phyloP scores from a whole-genome alignment of 176 grass and related monocot species.

The Puccinellia tenuiflora region DNA sequence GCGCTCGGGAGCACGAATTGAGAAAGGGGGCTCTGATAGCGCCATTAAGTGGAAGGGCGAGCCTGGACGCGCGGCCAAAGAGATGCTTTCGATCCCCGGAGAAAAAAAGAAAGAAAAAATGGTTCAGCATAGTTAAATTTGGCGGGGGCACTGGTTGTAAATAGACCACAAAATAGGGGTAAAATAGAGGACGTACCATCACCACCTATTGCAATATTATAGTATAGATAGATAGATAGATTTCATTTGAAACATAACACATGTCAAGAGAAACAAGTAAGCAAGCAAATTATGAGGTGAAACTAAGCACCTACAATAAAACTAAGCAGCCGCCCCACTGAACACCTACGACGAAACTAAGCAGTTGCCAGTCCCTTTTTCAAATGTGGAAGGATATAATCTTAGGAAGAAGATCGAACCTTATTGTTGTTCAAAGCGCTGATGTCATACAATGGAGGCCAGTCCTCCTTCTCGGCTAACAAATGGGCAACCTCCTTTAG shows the following conservation, averaged over 20 bases:
- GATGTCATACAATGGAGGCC: slow-evolving; percentile 71
- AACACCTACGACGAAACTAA: not conserved
- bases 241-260: not conserved
- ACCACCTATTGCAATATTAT: too few relatives aligned
- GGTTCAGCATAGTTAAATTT: too few relatives aligned
- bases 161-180: too few relatives aligned
- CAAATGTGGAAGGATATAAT: not conserved
- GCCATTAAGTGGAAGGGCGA: too few relatives aligned
- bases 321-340: not conserved
- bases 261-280: not conserved
- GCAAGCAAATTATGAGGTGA: not conserved
- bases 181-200: too few relatives aligned
- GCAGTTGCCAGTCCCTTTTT: not conserved
- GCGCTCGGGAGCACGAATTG: too few relatives aligned
- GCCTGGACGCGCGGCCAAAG: too few relatives aligned
- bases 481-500: slow-evolving; percentile 81
- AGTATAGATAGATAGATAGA: not conserved
- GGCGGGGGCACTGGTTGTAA: too few relatives aligned
- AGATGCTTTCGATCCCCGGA: too few relatives aligned
- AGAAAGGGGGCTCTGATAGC: too few relatives aligned
- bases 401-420: slow-evolving; percentile 30
- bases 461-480: slow-evolving; percentile 67
- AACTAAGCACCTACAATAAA: not conserved
- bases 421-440: slow-evolving; percentile 67
- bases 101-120: too few relatives aligned